Evolutionary conservation across 768 basidiomycete species (phyloP), one percentile per base, ranked within the genome.

Genomic region (Trametes elegans): DNA sequence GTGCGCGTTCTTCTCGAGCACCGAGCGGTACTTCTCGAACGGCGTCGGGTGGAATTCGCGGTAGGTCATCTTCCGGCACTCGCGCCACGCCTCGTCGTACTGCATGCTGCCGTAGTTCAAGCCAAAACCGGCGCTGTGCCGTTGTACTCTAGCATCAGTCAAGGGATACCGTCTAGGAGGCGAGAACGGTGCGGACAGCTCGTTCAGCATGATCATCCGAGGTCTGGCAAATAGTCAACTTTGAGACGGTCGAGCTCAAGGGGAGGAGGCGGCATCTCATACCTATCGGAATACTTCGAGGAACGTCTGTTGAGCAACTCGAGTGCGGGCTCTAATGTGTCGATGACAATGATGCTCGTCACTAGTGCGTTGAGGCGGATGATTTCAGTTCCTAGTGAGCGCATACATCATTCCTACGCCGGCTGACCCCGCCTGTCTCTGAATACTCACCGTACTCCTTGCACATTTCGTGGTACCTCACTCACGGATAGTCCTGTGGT

Each of bases 301-400:
- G 62, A 62, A 1, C 66, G 59, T 39, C 60, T 69, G 43, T 68
- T 66, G 19, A 70, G 54, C 28, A 70, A 61, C 5, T 70, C 69
- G 0, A 34, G 18, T 13, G 64, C 64, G 2, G 62, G 59, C 26
- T 56, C 24, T 5, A 49, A 41, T 14, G 62, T 55, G 41, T 59
- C 62, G 27, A 70, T 36, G n/a, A 70, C 42, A 41, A 66, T 54
- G 29, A 68, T 53, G 11, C 43, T 45, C 16, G 19, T 49, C 1
- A 62, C 64, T 2, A 65, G 49, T 21, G 61, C 41, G 7, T 60
- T 57, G 14, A 65, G 34, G 31, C 49, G 53, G n/a, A 68, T 41
- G 23, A 66, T 52, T 5, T 68, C 60, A 1, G 55, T 50, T 8
- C 43, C 55, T 57, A 6, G n/a, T n/a, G n/a, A n/a, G 26, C 7